Base-by-base conservation (phyloP, 768 basidiomycete species). In the Auriculariales sp. region DNA sequence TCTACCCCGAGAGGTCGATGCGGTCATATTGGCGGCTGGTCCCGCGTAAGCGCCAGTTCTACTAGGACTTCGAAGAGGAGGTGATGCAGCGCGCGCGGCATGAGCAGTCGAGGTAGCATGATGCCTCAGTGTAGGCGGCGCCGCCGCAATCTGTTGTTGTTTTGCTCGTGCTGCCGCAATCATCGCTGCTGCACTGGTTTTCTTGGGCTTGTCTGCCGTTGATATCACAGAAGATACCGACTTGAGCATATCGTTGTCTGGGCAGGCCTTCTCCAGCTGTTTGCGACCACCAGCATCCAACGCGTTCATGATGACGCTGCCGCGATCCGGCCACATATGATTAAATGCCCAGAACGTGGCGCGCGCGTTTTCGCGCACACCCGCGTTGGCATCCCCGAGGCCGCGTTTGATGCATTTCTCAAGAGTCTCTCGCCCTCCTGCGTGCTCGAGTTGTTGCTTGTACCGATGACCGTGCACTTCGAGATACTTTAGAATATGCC, bases 141-240 rank as follows among this genome's bases (percentile, higher is more conserved):
- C 83, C 28, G 72, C 80, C 2, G 88, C 85, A 53, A 87, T 87
- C 19, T 77, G 81, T 58, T 81, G 89, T 14, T 87, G 86, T 61
- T 88, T 93, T 14, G 83, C 87, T 22, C 90, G 75, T 60, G 85
- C 92, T 19, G 91, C 89, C 33, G 91, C 91, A 57, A 93, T 86
- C 22, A 87, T 79, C 7, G 90, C 86, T 33, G 86, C 82, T 49
- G 92, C 70, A 51, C 86, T 88, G 39, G 77, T 77, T 64, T 91
- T 91, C 67, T 90, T 91, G 48, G 63, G 62, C 48, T 62, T 65
- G 47, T 75, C 76, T 14, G 82, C 77, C 6, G 75, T 75, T 2
- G 70, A 62, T 2, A 74, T 71, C 28, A 72, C 66, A 24, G 70
- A 59, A 0, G 70, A 56, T 31, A 58, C 59, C 24, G 59, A 54